Base-by-base conservation (phyloP, 2,329 filamentous ascomycete genomes). In the Dothideomycetes sp. region DNA sequence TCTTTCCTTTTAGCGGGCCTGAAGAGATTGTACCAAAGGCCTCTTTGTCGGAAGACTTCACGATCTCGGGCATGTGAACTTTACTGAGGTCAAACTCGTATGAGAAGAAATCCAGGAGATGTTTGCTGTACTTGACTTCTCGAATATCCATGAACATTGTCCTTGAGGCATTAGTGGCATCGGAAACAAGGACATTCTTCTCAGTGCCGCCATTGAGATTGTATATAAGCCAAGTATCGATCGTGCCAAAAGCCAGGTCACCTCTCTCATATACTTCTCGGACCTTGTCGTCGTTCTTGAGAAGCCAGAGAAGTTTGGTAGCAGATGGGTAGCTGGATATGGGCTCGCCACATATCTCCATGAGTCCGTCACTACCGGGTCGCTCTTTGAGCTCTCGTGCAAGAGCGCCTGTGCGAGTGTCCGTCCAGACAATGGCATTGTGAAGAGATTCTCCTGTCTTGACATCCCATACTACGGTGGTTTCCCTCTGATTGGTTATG, bases 101-200 rank as follows among this genome's bases (percentile, higher is more conserved):
- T 5, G 52, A 54, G 61, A 94, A 94, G 65, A 93, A 94, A 17
- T 76, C 64, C 18, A 94, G 66, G 18, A 94, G 71, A 31, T 70
- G 70, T 41, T 86, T 77, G 56, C 89, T 84, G 61, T 94, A 94
- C 52, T 87, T 61, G 43, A 86, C 70, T 9, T 79, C 88, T 51
- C 78, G 72, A 39, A 94, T 70, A 62, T 94, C 86, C 81, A 94
- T 88, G 61, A 94, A 91, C 86, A 94, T 93, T 45, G 87, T 94
- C 54, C 87, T 72, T 38, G 83, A 89, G 15, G 87, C 87, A 58
- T 94, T 94, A 45, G 84, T 86, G 35, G 81, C 77, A 59, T 94
- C 87, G 0, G 87, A 91, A 42, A 94, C 84, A 55, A 84, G 79
- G 32, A 87, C 62, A 41, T 79, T 73, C 37, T 72, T 75, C 43